Evolutionary conservation across 2,329 filamentous ascomycete species (phyloP).

Genomic region (Trichoderma endophyticum): DNA sequence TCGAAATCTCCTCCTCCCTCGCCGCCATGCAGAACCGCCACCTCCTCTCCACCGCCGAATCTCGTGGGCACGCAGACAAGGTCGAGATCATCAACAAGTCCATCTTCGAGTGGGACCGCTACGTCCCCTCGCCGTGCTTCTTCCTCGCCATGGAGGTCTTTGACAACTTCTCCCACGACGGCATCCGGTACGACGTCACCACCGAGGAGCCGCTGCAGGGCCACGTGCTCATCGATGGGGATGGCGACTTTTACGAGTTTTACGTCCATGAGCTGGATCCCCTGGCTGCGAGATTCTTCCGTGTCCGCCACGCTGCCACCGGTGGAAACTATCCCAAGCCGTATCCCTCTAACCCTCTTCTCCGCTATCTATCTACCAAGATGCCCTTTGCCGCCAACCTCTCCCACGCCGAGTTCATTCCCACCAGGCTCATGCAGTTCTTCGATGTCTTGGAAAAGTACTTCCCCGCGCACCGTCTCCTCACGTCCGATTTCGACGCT

Average conservation of each 20-base stretch:
- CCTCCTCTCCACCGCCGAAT: slow-evolving; percentile 62
- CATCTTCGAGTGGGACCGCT: slow-evolving; percentile 89
- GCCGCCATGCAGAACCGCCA: slow-evolving; percentile 74
- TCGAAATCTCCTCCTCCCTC: slow-evolving; percentile 85
- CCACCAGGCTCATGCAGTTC: slow-evolving; percentile 92
- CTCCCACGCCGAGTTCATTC: slow-evolving; percentile 85
- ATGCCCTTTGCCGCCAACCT: slow-evolving; percentile 74
- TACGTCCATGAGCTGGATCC: slow-evolving; percentile 80
- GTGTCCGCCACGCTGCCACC: slow-evolving; percentile 76
- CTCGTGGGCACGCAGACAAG: slow-evolving; percentile 73
- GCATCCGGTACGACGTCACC: slow-evolving; percentile 80
- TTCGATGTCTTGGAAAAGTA: slow-evolving; percentile 85
- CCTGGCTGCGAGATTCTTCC: slow-evolving; percentile 75
- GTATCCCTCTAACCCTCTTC: slow-evolving; percentile 49
- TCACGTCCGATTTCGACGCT: slow-evolving; percentile 86
- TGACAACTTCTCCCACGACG: slow-evolving; percentile 96
- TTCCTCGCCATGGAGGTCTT: slow-evolving; percentile 98
- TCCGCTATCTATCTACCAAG: slow-evolving; percentile 60
- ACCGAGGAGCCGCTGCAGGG: slow-evolving; percentile 85
- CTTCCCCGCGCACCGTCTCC: slow-evolving; percentile 84
- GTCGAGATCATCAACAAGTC: slow-evolving; percentile 94
- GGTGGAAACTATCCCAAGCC: slow-evolving; percentile 62
- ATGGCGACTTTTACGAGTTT: slow-evolving; percentile 93
- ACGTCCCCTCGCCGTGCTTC: slow-evolving; percentile 91
- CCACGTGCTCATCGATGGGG: slow-evolving; percentile 76